Percentiles rank a stretch among this genome's conserved stretches.
phyloP scores from a whole-genome alignment of 805 yeast species.

The Candida ulmi region DNA sequence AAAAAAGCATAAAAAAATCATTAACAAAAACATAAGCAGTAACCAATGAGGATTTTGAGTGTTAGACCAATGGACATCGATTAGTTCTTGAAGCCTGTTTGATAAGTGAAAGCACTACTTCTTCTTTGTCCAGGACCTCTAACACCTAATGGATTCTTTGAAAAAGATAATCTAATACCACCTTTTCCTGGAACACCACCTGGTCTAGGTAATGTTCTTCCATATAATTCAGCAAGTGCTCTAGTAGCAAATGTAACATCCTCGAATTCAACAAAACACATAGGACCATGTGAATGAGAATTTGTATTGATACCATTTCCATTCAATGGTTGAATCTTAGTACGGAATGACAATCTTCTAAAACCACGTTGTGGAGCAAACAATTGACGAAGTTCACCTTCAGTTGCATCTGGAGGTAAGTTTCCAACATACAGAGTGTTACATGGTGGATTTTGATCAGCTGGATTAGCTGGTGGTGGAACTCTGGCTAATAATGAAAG shows the following conservation, averaged over 20 bases:
- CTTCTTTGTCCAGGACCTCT: slow-evolving; percentile 60
- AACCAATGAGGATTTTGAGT: too few species aligned
- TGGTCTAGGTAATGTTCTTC: slow-evolving; percentile 82
- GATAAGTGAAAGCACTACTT: slow-evolving; percentile 25
- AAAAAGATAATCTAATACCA: slow-evolving; percentile 88
- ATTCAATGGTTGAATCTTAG: slow-evolving; percentile 46
- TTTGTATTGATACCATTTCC: slow-evolving; percentile 20
- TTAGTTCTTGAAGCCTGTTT: slow-evolving; percentile 13
- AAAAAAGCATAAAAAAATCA: too few species aligned
- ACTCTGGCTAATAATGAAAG: slow-evolving; percentile 70
- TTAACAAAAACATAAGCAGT: too few species aligned
- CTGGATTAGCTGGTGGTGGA: slow-evolving; percentile 94
- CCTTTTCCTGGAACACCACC: slow-evolving; percentile 73
- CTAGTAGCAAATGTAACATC: slow-evolving; percentile 91
- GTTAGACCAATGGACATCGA: too few species aligned
- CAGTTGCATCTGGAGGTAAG: slow-evolving; percentile 95
- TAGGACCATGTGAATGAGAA: slow-evolving; percentile 76
- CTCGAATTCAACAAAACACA: slow-evolving; percentile 99
- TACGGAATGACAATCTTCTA: slow-evolving; percentile 86
- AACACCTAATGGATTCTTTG: slow-evolving; percentile 96
- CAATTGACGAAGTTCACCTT: slow-evolving; percentile 80
- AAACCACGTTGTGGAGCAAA: slow-evolving; percentile 90
- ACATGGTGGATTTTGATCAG: slow-evolving; percentile 98
- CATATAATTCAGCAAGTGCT: slow-evolving; percentile 91
- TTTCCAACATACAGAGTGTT: slow-evolving; percentile 96